These are phyloP conservation scores for Mytilinidion resinicola DNA, from an alignment of 495 filamentous ascomycete genomes.

Conservation along the genomic window DNA sequence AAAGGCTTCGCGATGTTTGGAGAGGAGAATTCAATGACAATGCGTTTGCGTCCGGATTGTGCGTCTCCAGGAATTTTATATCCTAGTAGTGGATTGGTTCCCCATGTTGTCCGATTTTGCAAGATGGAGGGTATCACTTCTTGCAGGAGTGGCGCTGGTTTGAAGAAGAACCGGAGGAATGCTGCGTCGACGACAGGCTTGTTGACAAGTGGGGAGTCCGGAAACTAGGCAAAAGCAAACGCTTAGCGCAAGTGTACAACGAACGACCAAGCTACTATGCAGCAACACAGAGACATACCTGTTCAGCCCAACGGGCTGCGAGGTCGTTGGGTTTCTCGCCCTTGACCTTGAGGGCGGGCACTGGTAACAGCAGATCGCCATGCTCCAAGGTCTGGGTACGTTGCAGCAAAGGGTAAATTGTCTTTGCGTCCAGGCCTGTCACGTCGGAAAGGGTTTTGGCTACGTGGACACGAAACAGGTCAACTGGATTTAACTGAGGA, in stretches of 20 bases:
- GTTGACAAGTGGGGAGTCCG: conserved; percentile 66
- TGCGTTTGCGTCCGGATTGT: conserved; percentile 37
- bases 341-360: conserved; percentile 72
- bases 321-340: conserved; percentile 67
- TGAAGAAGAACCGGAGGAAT: conserved; percentile 79
- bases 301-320: no score
- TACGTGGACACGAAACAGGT: conserved; percentile 80
- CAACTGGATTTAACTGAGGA: conserved; percentile 71
- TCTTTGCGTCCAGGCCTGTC: conserved; percentile 57
- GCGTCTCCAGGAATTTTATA: conserved; percentile 30
- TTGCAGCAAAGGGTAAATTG: conserved; percentile 68
- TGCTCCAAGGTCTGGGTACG: conserved; percentile 83
- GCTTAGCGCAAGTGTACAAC: no score
- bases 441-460: conserved; percentile 63
- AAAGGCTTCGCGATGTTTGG: conserved; percentile 75
- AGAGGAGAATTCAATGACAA: conserved; percentile 63
- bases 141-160: conserved; percentile 36
- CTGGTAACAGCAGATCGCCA: conserved; percentile 75
- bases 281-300: no score
- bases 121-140: conserved; percentile 43
- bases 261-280: no score
- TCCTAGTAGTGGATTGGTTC: conserved; percentile 36
- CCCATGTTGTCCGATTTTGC: conserved; percentile 37
- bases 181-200: conserved; percentile 57
- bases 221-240: conserved; percentile 46